Percentiles rank a stretch among this genome's conserved stretches.
Evolutionary conservation across 768 basidiomycete genomes (phyloP).

Genomic region (Trametes villosa): DNA sequence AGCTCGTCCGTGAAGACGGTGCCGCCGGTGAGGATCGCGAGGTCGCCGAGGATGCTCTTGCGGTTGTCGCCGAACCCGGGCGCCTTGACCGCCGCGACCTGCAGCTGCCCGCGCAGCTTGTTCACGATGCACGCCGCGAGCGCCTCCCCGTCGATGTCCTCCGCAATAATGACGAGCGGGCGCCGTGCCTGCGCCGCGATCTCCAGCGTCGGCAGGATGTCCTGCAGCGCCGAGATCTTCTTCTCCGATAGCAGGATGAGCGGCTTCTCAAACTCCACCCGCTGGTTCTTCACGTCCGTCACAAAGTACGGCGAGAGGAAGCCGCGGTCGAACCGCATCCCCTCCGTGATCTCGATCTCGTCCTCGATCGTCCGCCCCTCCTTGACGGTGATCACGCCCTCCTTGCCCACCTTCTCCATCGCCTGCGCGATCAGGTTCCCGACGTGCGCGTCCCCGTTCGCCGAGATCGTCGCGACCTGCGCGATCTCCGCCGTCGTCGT

Average conservation of each 20-base stretch:
- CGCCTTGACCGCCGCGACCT: slow-evolving; percentile 93
- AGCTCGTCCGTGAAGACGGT: too few relatives aligned
- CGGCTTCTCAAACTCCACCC: slow-evolving; percentile 97
- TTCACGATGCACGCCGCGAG: slow-evolving; percentile 98
- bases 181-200: slow-evolving; percentile 80
- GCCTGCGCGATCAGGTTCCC: slow-evolving; percentile 96
- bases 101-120: slow-evolving; percentile 98
- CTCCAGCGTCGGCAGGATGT: slow-evolving; percentile 93
- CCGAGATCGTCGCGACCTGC: slow-evolving; percentile 96
- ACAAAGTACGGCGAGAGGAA: slow-evolving; percentile 99
- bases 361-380: slow-evolving; percentile 98
- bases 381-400: slow-evolving; percentile 99
- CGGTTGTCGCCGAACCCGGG: slow-evolving; percentile 99
- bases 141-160: slow-evolving; percentile 97
- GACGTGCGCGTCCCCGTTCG: slow-evolving; percentile 82
- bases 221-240: slow-evolving; percentile 94
- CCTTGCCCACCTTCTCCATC: slow-evolving; percentile 99
- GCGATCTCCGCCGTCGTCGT: slow-evolving; percentile 98
- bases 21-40: slow-evolving; percentile 96
- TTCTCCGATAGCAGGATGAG: slow-evolving; percentile 93
- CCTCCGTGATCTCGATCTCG: slow-evolving; percentile 99
- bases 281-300: slow-evolving; percentile 96
- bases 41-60: slow-evolving; percentile 95
- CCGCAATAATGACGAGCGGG: slow-evolving; percentile 94
- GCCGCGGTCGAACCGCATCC: slow-evolving; percentile 99